A percentile compares a stretch with the other conserved stretches of the same genome.
These are phyloP conservation scores for Kurtzmaniella fragi DNA, from an alignment of 805 yeast genomes.

Conservation along the genomic window DNA sequence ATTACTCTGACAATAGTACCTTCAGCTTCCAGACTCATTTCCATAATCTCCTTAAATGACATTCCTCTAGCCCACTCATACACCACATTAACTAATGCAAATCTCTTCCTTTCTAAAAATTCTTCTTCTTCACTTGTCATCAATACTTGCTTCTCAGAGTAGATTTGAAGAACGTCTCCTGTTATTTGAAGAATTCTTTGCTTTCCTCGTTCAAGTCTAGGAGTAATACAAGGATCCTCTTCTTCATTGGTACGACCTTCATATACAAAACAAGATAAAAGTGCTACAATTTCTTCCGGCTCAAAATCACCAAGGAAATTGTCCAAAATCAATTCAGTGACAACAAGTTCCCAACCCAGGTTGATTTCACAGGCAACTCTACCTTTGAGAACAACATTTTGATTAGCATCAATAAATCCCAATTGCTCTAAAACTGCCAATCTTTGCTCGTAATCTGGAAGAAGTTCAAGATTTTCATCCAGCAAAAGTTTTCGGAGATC, in stretches of 20 bases:
- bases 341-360: slow-evolving; percentile 83
- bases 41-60: slow-evolving; percentile 88
- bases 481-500: slow-evolving; percentile 60
- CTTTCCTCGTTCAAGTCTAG: slow-evolving; percentile 70
- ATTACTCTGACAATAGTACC: slow-evolving; percentile 97
- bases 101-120: slow-evolving; percentile 77
- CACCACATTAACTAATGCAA: slow-evolving; percentile 88
- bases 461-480: slow-evolving; percentile 80
- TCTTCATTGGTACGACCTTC: slow-evolving; percentile 72
- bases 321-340: slow-evolving; percentile 86
- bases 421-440: slow-evolving; percentile 69
- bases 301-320: slow-evolving; percentile 91
- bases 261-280: slow-evolving; percentile 86
- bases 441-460: slow-evolving; percentile 93
- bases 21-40: slow-evolving; percentile 83
- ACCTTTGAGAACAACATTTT: slow-evolving; percentile 83
- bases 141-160: slow-evolving; percentile 62
- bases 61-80: slow-evolving; percentile 97
- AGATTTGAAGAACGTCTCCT: slow-evolving; percentile 54
- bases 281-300: slow-evolving; percentile 95
- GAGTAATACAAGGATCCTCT: slow-evolving; percentile 65
- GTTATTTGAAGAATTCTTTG: slow-evolving; percentile 67
- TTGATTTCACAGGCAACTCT: slow-evolving; percentile 90
- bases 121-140: slow-evolving; percentile 81
- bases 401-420: slow-evolving; percentile 71